phyloP scores from a whole-genome alignment of 1,284 basidiomycete species.

The Wolfiporia cocos region DNA sequence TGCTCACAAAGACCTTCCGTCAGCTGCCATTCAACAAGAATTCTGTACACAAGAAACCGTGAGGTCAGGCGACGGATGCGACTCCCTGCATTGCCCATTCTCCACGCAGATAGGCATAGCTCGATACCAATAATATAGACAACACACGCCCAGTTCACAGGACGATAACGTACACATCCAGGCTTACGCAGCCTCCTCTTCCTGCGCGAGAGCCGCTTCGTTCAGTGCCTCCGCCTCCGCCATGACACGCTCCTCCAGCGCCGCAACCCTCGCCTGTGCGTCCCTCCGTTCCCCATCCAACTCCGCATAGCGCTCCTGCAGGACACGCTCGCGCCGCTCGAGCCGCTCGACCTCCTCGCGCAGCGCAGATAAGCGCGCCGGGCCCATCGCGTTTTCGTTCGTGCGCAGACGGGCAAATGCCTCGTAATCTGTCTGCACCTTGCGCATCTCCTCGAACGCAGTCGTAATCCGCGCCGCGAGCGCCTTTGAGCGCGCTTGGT shows the following conservation, averaged over 20 bases:
- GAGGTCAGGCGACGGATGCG: no score
- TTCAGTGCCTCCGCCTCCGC: constrained; percentile 78
- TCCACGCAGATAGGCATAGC: no score
- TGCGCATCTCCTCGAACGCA: constrained; percentile 67
- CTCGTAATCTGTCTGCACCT: constrained; percentile 64
- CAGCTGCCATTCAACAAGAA: no score
- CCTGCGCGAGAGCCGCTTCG: constrained; percentile 62
- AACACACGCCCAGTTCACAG: no score
- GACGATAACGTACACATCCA: no score
- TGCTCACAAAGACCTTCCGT: no score
- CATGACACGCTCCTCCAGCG: constrained; percentile 73
- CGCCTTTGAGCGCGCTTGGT: constrained; percentile 73
- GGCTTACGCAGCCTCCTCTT: no score
- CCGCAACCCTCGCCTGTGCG: constrained; percentile 51
- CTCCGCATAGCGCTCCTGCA: constrained; percentile 84
- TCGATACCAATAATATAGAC: no score
- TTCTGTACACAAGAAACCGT: no score
- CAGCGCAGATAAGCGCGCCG: constrained; percentile 66
- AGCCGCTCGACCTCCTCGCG: constrained; percentile 82
- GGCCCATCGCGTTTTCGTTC: constrained; percentile 72
- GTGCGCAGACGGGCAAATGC: constrained; percentile 70
- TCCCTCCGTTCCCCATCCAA: constrained; percentile 70
- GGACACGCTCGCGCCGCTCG: constrained; percentile 65
- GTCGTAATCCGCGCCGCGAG: constrained; percentile 63
- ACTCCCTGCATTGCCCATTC: no score